Percentiles rank a stretch among this genome's conserved stretches.
phyloP scores from a whole-genome alignment of 176 grass and related monocot species.

The Carex littledalei region DNA sequence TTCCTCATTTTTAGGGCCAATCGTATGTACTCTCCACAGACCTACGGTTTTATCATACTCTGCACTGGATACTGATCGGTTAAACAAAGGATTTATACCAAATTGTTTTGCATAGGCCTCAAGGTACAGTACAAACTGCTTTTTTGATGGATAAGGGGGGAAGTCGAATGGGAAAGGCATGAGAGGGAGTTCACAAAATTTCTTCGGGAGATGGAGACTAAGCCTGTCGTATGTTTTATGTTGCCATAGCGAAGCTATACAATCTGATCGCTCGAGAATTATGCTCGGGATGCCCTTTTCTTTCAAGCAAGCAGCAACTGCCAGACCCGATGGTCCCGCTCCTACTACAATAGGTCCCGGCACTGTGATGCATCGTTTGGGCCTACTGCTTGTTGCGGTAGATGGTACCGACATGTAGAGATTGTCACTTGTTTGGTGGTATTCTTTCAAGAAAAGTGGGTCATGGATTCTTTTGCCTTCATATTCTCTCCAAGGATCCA shows the following conservation, averaged over 20 bases:
- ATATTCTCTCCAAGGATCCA: slow-evolving; percentile 49
- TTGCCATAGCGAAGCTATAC: slow-evolving; percentile 91
- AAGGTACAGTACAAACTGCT: slow-evolving; percentile 79
- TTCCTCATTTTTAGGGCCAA: slow-evolving; percentile 23
- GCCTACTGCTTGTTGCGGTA: neutral
- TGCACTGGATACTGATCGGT: slow-evolving; percentile 53
- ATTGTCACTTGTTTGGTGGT: slow-evolving; percentile 16
- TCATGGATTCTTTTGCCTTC: slow-evolving; percentile 82
- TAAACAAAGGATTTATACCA: slow-evolving; percentile 52
- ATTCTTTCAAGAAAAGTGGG: slow-evolving; percentile 51
- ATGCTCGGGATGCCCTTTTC: slow-evolving; percentile 60
- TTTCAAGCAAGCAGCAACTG: slow-evolving; percentile 80
- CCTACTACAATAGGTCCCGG: slow-evolving; percentile 75
- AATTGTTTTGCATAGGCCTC: slow-evolving; percentile 64
- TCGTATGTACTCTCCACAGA: slow-evolving; percentile 45
- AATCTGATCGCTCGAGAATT: slow-evolving; percentile 72
- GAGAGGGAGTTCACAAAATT: slow-evolving; percentile 93
- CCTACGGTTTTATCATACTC: slow-evolving; percentile 45
- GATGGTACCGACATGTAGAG: slow-evolving; percentile 2
- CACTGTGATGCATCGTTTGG: slow-evolving; percentile 35
- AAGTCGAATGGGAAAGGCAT: slow-evolving; percentile 68
- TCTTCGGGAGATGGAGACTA: slow-evolving; percentile 89
- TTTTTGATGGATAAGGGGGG: slow-evolving; percentile 77
- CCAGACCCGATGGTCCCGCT: slow-evolving; percentile 91
- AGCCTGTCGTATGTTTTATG: slow-evolving; percentile 87